Evolutionary conservation across 805 yeast species (phyloP), one percentile per base, ranked within the genome.

Genomic region (Zygosaccharomyces gambellarensis): DNA sequence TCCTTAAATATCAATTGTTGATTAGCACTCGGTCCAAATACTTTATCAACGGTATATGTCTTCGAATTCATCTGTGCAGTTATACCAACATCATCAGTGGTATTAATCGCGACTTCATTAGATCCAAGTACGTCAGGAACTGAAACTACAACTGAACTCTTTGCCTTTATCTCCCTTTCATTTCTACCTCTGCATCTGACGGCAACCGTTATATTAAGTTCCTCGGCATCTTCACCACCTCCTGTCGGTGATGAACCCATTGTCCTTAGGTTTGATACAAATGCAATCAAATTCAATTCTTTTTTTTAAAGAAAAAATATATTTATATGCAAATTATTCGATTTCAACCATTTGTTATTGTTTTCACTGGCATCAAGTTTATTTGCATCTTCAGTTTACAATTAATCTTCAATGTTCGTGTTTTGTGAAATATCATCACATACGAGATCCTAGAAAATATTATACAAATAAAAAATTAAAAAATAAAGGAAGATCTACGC

Each of bases 21-120:
- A 58, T 82, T 89, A 2, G 92, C 82, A 52, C 81, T 83, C 1
- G 95, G 83, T 0, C 95, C 96, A 66, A 85, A 88, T 0, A 87
- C 94, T 47, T 80, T 82, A 64, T 89, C 96, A 45, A 89, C 84
- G 6, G 77, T 72, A 64, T 84, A 90, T 0, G 84, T 78, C 62
- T 81, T 83, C 11, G 75, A 64, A 46, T 69, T 71, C 46, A 73
- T 49, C 50, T 71, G 74, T 0, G 74, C 76, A 3, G 72, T 58
- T 4, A 67, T 62, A 7, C 76, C 76, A 2, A 61, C 57, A 40
- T 70, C 74, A 43, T 68, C 73, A 2, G 73, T 64, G 1, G 75
- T 71, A 42, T 71, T 73, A 10, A 81, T 68, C 0, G 77, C 64
- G 6, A 81, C 76, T 53, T 78, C 82, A 42, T 71, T 69, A 3